phyloP scores from a whole-genome alignment of 1,284 basidiomycete species.

The Peniophora sp. region DNA sequence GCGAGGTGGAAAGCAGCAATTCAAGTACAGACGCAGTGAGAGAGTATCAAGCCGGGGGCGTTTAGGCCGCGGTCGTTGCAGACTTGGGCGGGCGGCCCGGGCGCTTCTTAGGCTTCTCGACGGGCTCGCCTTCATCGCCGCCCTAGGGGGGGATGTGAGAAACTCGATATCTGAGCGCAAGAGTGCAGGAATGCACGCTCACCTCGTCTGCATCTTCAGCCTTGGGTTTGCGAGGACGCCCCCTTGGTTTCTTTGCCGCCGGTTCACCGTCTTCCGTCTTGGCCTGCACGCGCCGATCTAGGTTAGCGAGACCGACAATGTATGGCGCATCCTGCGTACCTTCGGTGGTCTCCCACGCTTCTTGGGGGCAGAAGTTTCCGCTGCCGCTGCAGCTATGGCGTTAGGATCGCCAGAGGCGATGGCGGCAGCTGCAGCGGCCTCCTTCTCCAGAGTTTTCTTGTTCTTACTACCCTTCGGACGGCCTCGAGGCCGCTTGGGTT shows the following conservation, averaged over 20 bases:
- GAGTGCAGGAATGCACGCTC: too few relatives aligned
- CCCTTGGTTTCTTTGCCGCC: slow-evolving; percentile 55
- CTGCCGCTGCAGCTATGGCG: slow-evolving; percentile 26
- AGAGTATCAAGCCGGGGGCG: too few relatives aligned
- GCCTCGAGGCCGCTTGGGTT: slow-evolving; percentile 63
- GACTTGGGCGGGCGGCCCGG: slow-evolving; percentile 48
- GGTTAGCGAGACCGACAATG: slow-evolving; percentile 8
- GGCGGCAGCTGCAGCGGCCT: not conserved
- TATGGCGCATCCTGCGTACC: slow-evolving; percentile 31
- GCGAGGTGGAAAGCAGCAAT: too few relatives aligned
- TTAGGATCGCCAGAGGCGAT: slow-evolving; percentile 25
- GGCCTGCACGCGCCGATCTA: slow-evolving; percentile 31
- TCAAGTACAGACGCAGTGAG: too few relatives aligned
- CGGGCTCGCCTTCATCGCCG: slow-evolving; percentile 2
- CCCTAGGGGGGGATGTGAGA: slow-evolving; percentile 5
- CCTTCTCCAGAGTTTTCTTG: slow-evolving; percentile 41
- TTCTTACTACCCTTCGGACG: slow-evolving; percentile 80
- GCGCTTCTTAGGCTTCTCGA: slow-evolving; percentile 47
- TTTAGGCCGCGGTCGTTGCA: not conserved
- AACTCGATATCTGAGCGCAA: not conserved
- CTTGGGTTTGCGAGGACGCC: slow-evolving; percentile 56
- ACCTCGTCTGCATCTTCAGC: too few relatives aligned
- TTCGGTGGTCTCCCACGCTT: slow-evolving; percentile 71
- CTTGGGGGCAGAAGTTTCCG: slow-evolving; percentile 39
- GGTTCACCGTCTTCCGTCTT: slow-evolving; percentile 46